Evolutionary conservation across 2,329 filamentous ascomycete species (phyloP).

Genomic region (Davidsoniella australis): DNA sequence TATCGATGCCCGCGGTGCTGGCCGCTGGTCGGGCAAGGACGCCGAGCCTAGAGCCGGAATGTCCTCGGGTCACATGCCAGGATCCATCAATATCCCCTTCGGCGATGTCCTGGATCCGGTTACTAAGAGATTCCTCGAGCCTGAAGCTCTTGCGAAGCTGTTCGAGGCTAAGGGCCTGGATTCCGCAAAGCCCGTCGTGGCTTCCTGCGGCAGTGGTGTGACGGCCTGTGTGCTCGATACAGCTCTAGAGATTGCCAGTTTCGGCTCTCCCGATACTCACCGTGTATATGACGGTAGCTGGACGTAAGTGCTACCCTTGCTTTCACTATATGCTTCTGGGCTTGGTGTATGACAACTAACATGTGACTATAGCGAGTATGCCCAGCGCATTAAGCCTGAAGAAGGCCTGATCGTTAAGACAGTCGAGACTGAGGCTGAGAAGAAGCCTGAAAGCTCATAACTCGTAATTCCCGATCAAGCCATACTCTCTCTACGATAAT

Average conservation of each 20-base stretch:
- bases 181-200: slow-evolving; percentile 63
- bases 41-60: slow-evolving; percentile 77
- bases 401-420: slow-evolving; percentile 46
- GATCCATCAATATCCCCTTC: slow-evolving; percentile 70
- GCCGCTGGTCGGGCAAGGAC: slow-evolving; percentile 65
- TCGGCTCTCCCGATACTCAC: slow-evolving; percentile 47
- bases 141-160: slow-evolving; percentile 53
- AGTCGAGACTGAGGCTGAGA: slow-evolving; percentile 6
- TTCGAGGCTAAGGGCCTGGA: slow-evolving; percentile 71
- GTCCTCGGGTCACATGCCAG: slow-evolving; percentile 80
- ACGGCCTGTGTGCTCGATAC: slow-evolving; percentile 85
- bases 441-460: slow-evolving; percentile 9
- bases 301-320: slow-evolving; percentile 50
- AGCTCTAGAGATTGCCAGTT: slow-evolving; percentile 63
- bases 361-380: slow-evolving; percentile 38
- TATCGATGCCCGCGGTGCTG: slow-evolving; percentile 66
- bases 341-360: slow-evolving; percentile 17
- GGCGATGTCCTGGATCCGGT: slow-evolving; percentile 62
- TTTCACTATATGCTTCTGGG: not conserved
- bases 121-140: slow-evolving; percentile 63
- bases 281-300: slow-evolving; percentile 91
- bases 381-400: slow-evolving; percentile 42
- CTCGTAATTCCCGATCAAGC: not conserved
- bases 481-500: not conserved
- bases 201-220: slow-evolving; percentile 82